Base-by-base conservation (phyloP, 108 stramenopile species). In the Discostella stelligeroides region DNA sequence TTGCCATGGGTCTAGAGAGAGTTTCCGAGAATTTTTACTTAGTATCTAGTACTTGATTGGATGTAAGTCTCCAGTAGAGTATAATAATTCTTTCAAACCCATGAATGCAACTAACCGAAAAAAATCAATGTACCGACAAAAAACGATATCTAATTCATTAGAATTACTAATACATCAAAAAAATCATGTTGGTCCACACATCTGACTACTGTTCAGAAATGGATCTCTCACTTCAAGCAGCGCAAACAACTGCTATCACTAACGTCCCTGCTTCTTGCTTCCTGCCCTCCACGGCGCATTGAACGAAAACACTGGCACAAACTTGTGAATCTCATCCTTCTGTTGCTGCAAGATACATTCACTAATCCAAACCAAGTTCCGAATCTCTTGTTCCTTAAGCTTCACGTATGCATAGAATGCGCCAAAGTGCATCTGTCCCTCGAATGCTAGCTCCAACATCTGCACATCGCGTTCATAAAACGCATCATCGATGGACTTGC, bases 361-460 rank as follows among this genome's bases (percentile, higher is more conserved):
- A 24, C 91, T 85, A 68, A 99, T 96, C 99, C 99, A 99, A 18
- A 98, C 99, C 76, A 99, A 83, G 84, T 99, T 99, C 56, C 97
- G 94, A 65, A 98, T 97, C 80, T 99, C 98, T 84, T 98, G 98
- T 82, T 98, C 98, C 95, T 99, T 99, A 61, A 99, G 97, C 87
- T 98, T 98, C 25, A 98, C 97, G 82, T 98, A 98, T 17, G 99
- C 97, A 74, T 99, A 99, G 76, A 98, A 98, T 49, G 85, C 78
- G 3, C 83, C 99, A 71, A 92, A 99, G 79, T 99, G 98, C 81
- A 99, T 94, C 83, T 99, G 99, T 25, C 96, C 92, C 80, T 99
- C 98, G 63, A 98, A 99, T 45, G 99, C 98, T 66, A 98, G 79
- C 74, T 99, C 98, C 45, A 97, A 84, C 76, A 86, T 75, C 56